A percentile compares a stretch with the other conserved stretches of the same genome.
Conservation (phyloP, 2,329 filamentous ascomycete species). For the Monosporascus sp. region DNA sequence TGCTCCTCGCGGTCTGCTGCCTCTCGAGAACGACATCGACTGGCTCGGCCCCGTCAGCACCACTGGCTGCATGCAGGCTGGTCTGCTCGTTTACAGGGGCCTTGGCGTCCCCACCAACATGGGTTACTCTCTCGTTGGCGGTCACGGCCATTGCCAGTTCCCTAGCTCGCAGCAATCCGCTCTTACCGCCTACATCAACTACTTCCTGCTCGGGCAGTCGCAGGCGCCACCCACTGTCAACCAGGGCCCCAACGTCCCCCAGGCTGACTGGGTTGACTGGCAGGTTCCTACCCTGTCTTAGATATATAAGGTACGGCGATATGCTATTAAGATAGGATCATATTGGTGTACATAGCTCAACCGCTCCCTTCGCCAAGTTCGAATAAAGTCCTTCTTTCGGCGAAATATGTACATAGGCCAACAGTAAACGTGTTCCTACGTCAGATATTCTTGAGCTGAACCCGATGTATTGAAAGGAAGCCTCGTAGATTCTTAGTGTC, state of each 20-base stretch:
- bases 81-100: constrained; percentile 47
- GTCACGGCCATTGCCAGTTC: constrained; percentile 51
- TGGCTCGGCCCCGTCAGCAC: constrained; percentile 54
- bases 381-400: not conserved
- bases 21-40: constrained; percentile 54
- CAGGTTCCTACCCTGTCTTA: constrained; percentile 30
- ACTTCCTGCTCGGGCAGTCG: constrained; percentile 40
- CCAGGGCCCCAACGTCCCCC: constrained; percentile 33
- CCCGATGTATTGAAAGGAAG: too few species aligned
- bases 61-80: constrained; percentile 53
- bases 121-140: constrained; percentile 51
- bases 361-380: not conserved
- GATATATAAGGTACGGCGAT: not conserved
- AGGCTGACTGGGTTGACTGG: constrained; percentile 37
- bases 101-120: constrained; percentile 48
- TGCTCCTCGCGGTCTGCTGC: constrained; percentile 48
- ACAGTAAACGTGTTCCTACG: not conserved
- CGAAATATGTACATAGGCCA: not conserved
- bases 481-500: too few species aligned
- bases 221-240: constrained; percentile 29
- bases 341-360: not conserved
- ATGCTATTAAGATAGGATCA: not conserved
- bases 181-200: constrained; percentile 49
- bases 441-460: not conserved
- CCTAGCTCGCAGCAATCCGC: constrained; percentile 46